These are phyloP conservation scores for Sphaerobolus stellatus DNA, from an alignment of 1,284 basidiomycete genomes.

Conservation along the genomic window DNA sequence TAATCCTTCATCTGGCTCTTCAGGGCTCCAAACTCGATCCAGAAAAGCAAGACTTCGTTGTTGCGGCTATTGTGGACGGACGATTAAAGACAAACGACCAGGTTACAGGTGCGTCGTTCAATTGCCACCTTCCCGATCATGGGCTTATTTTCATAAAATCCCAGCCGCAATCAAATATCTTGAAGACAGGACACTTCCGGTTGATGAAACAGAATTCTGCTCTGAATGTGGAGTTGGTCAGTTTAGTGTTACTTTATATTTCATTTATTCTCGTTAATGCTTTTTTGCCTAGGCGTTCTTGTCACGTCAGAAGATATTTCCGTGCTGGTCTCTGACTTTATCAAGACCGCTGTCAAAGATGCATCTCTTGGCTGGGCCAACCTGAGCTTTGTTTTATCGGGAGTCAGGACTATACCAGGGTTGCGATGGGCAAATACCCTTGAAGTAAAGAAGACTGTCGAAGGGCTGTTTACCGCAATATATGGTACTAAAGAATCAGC, in stretches of 20 bases:
- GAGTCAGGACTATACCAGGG: constrained; percentile 65
- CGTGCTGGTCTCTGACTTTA: constrained; percentile 59
- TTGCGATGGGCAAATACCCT: constrained; percentile 89
- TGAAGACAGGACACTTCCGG: constrained; percentile 57
- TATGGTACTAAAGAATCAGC: constrained; percentile 79
- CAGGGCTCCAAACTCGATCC: constrained; percentile 59
- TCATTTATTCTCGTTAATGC: background rate
- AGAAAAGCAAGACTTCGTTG: constrained; percentile 64
- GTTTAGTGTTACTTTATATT: constrained; percentile 25
- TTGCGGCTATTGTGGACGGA: constrained; percentile 68
- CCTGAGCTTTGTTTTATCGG: constrained; percentile 70
- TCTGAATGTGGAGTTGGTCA: constrained; percentile 85
- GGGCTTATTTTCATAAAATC: constrained; percentile 9
- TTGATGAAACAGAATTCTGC: constrained; percentile 78
- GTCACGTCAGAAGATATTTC: constrained; percentile 73
- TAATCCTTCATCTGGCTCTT: constrained; percentile 71
- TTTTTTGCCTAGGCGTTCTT: constrained; percentile 61
- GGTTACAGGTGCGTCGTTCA: constrained; percentile 65
- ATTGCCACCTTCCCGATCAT: background rate
- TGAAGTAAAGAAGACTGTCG: constrained; percentile 87
- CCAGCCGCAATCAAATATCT: constrained; percentile 81
- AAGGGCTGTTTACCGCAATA: constrained; percentile 68
- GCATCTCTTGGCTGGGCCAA: constrained; percentile 71
- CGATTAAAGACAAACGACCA: constrained; percentile 85
- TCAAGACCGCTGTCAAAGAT: constrained; percentile 42